Base-by-base conservation (phyloP, 2,329 filamentous ascomycete genomes). In the Moelleriella libera region DNA sequence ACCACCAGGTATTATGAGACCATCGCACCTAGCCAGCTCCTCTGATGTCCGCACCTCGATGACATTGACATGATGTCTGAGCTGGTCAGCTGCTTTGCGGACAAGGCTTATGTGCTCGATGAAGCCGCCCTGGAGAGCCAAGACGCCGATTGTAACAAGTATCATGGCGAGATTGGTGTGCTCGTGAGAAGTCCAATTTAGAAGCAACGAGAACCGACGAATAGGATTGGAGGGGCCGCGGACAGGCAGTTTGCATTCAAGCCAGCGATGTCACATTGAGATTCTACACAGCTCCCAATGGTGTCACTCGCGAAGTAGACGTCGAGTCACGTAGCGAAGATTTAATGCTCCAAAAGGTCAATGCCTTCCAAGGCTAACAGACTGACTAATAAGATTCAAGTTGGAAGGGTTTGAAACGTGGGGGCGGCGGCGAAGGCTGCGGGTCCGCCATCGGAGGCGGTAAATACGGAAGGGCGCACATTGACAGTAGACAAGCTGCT, bases 51-150 rank as follows among this genome's bases (percentile, higher is more conserved):
- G 83, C 44, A 97, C 87, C 64, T 95, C 83, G 52, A 83, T 72
- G 59, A 92, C 86, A 30, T 64, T 60, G 68, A 86, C 82, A 43
- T 53, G 63, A 6, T 56, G 47, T 5, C 56, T 51, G 42, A 84
- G 60, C 28, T 67, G 64, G n/a, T 66, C 60, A 2, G 80, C 76
- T 5, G 89, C 88, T 52, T 76, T 74, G 54, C 76, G 75, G 39
- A 97, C 73, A 39, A 94, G 76, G 53, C 79, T 73, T 49, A 95
- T 63, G 68, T 98, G 90, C 64, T 98, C 90, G 58, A 80, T 75
- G 64, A 97, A 96, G 49, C 89, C 90, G 57, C 92, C 92, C 67
- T 98, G 92, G 14, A 98, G 77, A 54, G 92, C 78, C 46, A 83
- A 67, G 29, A 83, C 78, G 44, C 79, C 80, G 37, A 83, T 66